Evolutionary conservation across 805 yeast species (phyloP), one percentile per base, ranked within the genome.

Genomic region (Ogataea philodendri): DNA sequence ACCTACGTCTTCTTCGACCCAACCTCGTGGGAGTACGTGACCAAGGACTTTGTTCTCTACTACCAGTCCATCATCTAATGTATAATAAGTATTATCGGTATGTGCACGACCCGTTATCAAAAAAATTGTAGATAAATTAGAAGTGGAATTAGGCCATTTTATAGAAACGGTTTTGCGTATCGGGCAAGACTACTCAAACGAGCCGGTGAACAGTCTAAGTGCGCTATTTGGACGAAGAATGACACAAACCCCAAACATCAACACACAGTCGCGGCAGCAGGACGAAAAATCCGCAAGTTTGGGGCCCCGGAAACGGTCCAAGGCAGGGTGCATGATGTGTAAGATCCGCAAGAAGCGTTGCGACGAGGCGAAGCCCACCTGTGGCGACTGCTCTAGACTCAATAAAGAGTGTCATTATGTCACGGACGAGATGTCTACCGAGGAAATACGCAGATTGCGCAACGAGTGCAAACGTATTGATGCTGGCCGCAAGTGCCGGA

Each of bases 1-100:
- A 79, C 88, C 7, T 93, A 93, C 57, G 81, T 89, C 15, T 90
- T 93, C 60, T 93, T 93, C 58, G 97, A 93, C 55, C 97, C 97
- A 4, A 85, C 81, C 48, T 78, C 84, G 43, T 93, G 99, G 99
- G 95, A 87, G 52, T 86, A 85, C 61, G 88, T 90, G 46, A 87
- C 84, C 42, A 75, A 75, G 60, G 78, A 74, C 52, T 72, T 76
- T 57, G 74, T 74, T 15, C 66, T 76, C 52, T 75, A 72, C 47
- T 75, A 75, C 49, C 57, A 56, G 37, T 55, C 63, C n/a, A 51
- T 65, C 50, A 44, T 62, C 35, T 56, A 42, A 41, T 20, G 34
- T 34, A 38, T 28, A 24, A 15, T 23, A 32, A 13, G 20, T 27
- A 28, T 27, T 26, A 9, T n/a, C n/a, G n/a, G n/a, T 19, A 14